A percentile compares a stretch with the other conserved stretches of the same genome.
Conservation (phyloP, 352 stramenopile species). For the Pythium sukuiense region DNA sequence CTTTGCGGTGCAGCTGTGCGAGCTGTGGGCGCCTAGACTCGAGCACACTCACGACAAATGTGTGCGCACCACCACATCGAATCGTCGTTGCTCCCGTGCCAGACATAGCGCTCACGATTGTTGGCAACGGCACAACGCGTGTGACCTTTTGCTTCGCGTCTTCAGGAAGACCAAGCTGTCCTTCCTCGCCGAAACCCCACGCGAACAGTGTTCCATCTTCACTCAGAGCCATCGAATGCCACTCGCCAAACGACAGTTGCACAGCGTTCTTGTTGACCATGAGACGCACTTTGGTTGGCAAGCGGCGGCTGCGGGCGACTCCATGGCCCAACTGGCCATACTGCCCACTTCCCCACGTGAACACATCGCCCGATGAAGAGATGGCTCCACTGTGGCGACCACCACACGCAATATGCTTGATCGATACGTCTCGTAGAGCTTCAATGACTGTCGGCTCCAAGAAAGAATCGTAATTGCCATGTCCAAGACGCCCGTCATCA, state of each 20-base stretch:
- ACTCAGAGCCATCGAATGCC: slow-evolving; percentile 70
- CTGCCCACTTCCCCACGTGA: slow-evolving; percentile 55
- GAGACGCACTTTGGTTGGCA: slow-evolving; percentile 45
- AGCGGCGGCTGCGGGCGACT: slow-evolving; percentile 33
- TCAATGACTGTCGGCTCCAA: slow-evolving; percentile 41
- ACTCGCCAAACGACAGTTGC: slow-evolving; percentile 63
- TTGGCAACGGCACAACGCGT: slow-evolving; percentile 44
- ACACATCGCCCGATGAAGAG: slow-evolving; percentile 44
- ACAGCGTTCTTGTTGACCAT: slow-evolving; percentile 43
- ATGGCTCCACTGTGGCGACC: slow-evolving; percentile 60
- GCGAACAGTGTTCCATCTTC: slow-evolving; percentile 51
- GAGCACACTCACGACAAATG: slow-evolving; percentile 65
- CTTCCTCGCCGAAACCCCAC: slow-evolving; percentile 77
- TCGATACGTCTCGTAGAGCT: slow-evolving; percentile 32
- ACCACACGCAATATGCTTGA: slow-evolving; percentile 50
- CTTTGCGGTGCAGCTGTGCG: slow-evolving; percentile 39
- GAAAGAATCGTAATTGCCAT: slow-evolving; percentile 43
- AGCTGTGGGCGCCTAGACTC: slow-evolving; percentile 51
- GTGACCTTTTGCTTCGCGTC: slow-evolving; percentile 36
- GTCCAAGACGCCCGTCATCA: slow-evolving; percentile 64
- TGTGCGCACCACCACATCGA: slow-evolving; percentile 55
- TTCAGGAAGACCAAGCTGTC: slow-evolving; percentile 53
- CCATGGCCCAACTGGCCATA: slow-evolving; percentile 62
- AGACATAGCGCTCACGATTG: slow-evolving; percentile 45
- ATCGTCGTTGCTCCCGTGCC: slow-evolving; percentile 60